Base-by-base conservation (phyloP, 805 yeast species). In the Tetrapisispora namnaoensis region DNA sequence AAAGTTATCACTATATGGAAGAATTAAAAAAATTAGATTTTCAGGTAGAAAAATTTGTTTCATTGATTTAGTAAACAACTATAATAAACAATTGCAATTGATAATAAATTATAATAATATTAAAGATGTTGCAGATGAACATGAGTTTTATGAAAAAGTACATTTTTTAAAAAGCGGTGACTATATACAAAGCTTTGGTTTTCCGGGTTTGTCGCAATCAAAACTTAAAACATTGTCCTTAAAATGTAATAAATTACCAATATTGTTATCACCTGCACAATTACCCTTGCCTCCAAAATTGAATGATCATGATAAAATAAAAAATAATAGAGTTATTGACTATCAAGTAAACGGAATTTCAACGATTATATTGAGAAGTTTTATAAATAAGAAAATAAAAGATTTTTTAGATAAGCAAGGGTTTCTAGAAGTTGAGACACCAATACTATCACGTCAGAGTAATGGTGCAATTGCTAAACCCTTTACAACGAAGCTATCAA, bases 401-500 rank as follows among this genome's bases (percentile, higher is more conserved):
- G 53, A 59, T 1, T 89, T 78, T 56, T 72, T 91, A 20, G 71
- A 73, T 38, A 56, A 59, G 0, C 66, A 69, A 21, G 79, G 71
- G 1, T 93, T 89, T 55, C 52, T 86, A 2, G 96, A 89, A 62
- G 95, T 93, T 0, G 85, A 83, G 46, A 93, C 99, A 0, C 99
- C 99, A 0, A 77, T 89, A 1, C 65, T 93, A 13, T 77, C 88
- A 0, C 58, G 70, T 7, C 80, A 82, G 1, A 78, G 89, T 0
- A 86, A 88, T 17, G 99, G 99, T 2, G 99, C 99, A 5, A 80
- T 82, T 57, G 98, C 99, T 0, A 75, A 76, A n/a, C 96, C 98
- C 0, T 93, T 93, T 56, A 59, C 59, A 1, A 88, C 97, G 0
- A 46, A 53, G 1, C 64, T 74, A 39, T 62, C 65, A 38, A 57